phyloP scores from a whole-genome alignment of 495 filamentous ascomycete genomes.

The Neurospora terricola region DNA sequence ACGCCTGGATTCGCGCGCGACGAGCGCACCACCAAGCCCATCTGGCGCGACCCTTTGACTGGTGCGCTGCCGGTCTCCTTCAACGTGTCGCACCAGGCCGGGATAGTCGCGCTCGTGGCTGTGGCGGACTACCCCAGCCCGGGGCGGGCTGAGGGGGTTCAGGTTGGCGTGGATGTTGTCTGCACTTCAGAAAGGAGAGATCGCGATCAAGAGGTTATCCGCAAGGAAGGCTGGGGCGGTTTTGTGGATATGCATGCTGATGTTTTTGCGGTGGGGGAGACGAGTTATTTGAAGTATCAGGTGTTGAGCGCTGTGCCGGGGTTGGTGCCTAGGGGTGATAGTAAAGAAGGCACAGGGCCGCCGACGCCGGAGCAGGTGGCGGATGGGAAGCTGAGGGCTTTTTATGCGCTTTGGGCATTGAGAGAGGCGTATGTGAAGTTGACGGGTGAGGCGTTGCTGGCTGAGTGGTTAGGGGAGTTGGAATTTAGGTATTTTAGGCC shows the following conservation, averaged over 20 bases:
- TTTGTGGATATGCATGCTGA: constrained; percentile 75
- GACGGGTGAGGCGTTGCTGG: constrained; percentile 78
- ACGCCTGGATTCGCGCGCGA: constrained; percentile 41
- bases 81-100: constrained; percentile 84
- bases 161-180: constrained; percentile 62
- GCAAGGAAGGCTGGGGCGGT: constrained; percentile 43
- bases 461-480: constrained; percentile 59
- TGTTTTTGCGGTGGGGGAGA: constrained; percentile 50
- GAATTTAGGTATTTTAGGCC: constrained; percentile 30
- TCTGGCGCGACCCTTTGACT: constrained; percentile 25
- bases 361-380: constrained; percentile 13
- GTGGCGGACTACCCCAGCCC: constrained; percentile 23
- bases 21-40: constrained; percentile 51
- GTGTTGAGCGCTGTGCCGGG: constrained; percentile 16
- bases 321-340: background rate
- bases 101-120: constrained; percentile 53
- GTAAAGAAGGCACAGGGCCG: background rate
- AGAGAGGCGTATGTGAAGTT: constrained; percentile 93
- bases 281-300: constrained; percentile 26
- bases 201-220: constrained; percentile 38
- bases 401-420: constrained; percentile 83
- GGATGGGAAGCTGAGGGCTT: constrained; percentile 49
- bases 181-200: constrained; percentile 59
- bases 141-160: constrained; percentile 4
- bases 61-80: constrained; percentile 49